These are phyloP conservation scores for Hippophae rhamnoides DNA, from an alignment of 306 rosid species.

Conservation along the genomic window DNA sequence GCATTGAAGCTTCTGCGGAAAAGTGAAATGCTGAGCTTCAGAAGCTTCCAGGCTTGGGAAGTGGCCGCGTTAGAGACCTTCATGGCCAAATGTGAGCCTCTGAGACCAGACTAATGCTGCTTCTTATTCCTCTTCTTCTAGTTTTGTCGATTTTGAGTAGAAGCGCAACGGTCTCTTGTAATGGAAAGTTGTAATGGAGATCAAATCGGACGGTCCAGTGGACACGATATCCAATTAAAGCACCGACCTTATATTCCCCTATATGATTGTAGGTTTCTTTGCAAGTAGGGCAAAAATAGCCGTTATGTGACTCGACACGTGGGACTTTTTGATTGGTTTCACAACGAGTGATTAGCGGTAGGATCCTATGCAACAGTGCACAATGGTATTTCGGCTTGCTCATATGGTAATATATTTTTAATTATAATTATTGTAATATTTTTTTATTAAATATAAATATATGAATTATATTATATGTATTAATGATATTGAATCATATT, in stretches of 20 bases:
- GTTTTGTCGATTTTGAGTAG: not conserved
- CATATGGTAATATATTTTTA: too few species aligned
- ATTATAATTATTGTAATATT: too few species aligned
- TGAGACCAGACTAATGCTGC: not conserved
- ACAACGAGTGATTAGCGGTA: too few species aligned
- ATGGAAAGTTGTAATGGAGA: conserved; percentile 1
- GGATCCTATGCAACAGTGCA: too few species aligned
- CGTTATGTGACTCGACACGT: not conserved
- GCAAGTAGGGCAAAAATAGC: not conserved
- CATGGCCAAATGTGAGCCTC: conserved; percentile 29
- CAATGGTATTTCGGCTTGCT: too few species aligned
- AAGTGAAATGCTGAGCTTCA: conserved; percentile 54
- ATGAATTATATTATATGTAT: too few species aligned
- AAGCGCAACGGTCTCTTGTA: conserved; percentile 17
- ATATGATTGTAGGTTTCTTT: not conserved
- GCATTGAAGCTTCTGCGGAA: conserved; percentile 72
- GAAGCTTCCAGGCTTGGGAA: conserved; percentile 43
- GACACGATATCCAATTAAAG: not conserved
- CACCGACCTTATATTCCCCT: not conserved
- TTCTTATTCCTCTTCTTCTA: too few species aligned
- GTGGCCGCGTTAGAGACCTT: conserved; percentile 47
- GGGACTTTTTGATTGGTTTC: not conserved
- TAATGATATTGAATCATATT: too few species aligned
- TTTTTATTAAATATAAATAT: too few species aligned
- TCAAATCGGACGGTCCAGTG: not conserved